Percentiles rank a stretch among this genome's conserved stretches.
Conservation (phyloP, 129 eudicot genomes). For the Gnaphalium uliginosum region DNA sequence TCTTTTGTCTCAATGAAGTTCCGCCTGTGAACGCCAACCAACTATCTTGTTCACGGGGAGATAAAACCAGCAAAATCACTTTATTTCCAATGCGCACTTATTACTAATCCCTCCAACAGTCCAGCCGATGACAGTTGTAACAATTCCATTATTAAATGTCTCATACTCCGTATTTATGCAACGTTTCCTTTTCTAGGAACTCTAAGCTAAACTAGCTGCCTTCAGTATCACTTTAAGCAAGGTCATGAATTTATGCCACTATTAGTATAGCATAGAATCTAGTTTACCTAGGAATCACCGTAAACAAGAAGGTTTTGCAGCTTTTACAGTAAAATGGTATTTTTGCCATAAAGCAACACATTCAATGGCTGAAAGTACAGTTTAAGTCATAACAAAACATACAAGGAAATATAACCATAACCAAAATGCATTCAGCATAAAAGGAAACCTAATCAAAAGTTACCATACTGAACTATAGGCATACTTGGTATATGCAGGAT, state of each 20-base stretch:
- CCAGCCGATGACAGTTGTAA: too few species aligned
- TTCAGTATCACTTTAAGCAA: neutral
- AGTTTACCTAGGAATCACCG: too few species aligned
- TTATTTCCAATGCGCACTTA: too few species aligned
- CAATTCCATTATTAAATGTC: neutral
- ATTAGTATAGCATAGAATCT: neutral
- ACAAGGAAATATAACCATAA: neutral
- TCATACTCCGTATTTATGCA: neutral
- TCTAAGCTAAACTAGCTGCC: neutral
- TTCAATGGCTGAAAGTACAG: neutral
- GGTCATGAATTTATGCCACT: neutral
- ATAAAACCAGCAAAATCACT: neutral
- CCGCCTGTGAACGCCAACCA: neutral
- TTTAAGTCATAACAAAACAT: neutral
- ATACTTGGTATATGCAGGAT: neutral
- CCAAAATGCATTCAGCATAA: neutral
- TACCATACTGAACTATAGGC: neutral
- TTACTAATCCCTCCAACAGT: too few species aligned
- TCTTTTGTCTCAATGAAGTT: too few species aligned
- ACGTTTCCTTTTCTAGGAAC: too few species aligned
- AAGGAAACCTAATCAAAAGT: neutral
- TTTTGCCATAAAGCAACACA: neutral
- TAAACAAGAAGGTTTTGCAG: neutral
- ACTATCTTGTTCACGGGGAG: neutral
- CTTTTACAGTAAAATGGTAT: neutral